Percentiles rank a stretch among this genome's conserved stretches.
Conservation (phyloP, 1,284 basidiomycete genomes). For the Athelia psychrophila region DNA sequence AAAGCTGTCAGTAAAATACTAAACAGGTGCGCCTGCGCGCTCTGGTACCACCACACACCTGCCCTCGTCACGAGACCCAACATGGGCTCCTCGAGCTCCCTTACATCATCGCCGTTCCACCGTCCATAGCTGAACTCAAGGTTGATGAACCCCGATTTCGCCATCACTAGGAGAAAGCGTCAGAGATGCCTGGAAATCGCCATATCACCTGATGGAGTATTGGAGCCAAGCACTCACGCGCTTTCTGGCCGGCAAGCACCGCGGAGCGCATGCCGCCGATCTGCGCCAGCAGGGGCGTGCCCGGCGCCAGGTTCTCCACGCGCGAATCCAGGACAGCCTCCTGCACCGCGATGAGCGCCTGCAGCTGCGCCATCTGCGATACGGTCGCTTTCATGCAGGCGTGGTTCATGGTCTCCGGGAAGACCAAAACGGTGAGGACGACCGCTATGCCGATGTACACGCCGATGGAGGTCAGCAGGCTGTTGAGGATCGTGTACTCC, state of each 20-base stretch:
- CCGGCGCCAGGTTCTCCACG: constrained; percentile 24
- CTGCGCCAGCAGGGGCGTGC: constrained; percentile 20
- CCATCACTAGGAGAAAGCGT: constrained; percentile 32
- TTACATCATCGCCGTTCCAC: constrained; percentile 45
- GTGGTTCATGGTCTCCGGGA: constrained; percentile 63
- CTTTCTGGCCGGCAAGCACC: constrained; percentile 19
- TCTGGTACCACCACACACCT: constrained; percentile 24
- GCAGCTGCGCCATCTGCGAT: constrained; percentile 30
- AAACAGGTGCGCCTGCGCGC: too few species aligned
- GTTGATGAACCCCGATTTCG: constrained; percentile 36
- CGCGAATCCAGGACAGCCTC: constrained; percentile 30
- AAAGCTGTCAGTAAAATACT: background rate
- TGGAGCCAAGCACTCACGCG: constrained; percentile 17
- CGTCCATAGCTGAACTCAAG: constrained; percentile 46
- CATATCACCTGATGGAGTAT: too few species aligned
- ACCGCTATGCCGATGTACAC: constrained; percentile 52
- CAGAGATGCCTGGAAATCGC: background rate
- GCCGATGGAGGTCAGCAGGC: constrained; percentile 46
- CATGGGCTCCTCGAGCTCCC: constrained; percentile 33
- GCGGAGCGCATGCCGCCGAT: constrained; percentile 18
- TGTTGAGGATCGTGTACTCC: constrained; percentile 51
- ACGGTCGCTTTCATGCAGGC: constrained; percentile 33
- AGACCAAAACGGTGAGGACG: constrained; percentile 52
- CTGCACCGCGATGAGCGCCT: constrained; percentile 34
- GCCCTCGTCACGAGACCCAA: constrained; percentile 27